phyloP scores from a whole-genome alignment of 257 asterid genomes.

The Nicotiana knightiana region DNA sequence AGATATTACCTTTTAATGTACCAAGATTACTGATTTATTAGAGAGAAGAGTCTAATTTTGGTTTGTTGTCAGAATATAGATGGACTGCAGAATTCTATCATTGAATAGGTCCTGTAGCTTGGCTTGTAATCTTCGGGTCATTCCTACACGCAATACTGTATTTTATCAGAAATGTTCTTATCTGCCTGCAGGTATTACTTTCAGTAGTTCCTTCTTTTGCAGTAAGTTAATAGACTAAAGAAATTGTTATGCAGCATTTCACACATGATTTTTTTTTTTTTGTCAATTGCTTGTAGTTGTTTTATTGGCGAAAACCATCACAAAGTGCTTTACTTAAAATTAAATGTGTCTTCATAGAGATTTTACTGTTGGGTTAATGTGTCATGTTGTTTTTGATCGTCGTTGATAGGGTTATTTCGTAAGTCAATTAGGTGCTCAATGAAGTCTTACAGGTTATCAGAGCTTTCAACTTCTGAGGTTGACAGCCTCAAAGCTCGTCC shows the following conservation, averaged over 20 bases:
- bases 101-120: slow-evolving; percentile 39
- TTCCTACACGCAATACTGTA: slow-evolving; percentile 19
- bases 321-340: not conserved
- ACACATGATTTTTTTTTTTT: not conserved
- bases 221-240: not conserved
- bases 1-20: not conserved
- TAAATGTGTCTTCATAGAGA: not conserved
- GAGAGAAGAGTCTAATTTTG: not conserved
- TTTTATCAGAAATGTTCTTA: slow-evolving; percentile 15
- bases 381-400: slow-evolving; percentile 13
- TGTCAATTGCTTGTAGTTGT: not conserved
- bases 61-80: slow-evolving; percentile 21
- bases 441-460: slow-evolving; percentile 83
- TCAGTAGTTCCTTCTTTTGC: not conserved
- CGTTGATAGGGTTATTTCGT: slow-evolving; percentile 36
- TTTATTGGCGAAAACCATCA: not conserved
- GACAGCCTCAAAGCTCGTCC: slow-evolving; percentile 85
- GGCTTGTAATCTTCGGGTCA: slow-evolving; percentile 19
- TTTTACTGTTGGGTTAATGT: not conserved
- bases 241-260: not conserved
- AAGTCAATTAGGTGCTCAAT: slow-evolving; percentile 54
- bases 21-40: not conserved
- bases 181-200: slow-evolving; percentile 31
- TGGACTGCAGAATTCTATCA: slow-evolving; percentile 67
- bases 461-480: slow-evolving; percentile 67